Evolutionary conservation across 1,139 yeast species (phyloP).

Genomic region (Suhomyces coccinellae): DNA sequence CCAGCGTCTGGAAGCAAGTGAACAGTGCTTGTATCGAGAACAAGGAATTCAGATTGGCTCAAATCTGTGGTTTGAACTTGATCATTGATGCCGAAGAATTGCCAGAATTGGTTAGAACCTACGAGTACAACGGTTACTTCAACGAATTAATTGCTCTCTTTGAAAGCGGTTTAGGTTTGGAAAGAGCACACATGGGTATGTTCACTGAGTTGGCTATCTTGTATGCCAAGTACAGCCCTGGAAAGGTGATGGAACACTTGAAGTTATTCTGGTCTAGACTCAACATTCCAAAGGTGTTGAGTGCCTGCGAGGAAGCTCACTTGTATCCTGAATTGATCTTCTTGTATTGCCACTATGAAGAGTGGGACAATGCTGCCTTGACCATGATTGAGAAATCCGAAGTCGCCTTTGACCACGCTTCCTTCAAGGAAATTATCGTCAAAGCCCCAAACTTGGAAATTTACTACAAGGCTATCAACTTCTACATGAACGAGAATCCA

Average conservation of each 20-base stretch:
- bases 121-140: conserved; percentile 89
- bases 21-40: conserved; percentile 95
- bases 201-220: conserved; percentile 92
- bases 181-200: conserved; percentile 99
- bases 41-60: conserved; percentile 94
- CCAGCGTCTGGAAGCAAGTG: conserved; percentile 95
- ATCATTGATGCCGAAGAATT: conserved; percentile 97
- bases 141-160: conserved; percentile 87
- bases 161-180: conserved; percentile 94
- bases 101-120: conserved; percentile 82
- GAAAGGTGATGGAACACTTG: conserved; percentile 92
- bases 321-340: conserved; percentile 95
- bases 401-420: conserved; percentile 88
- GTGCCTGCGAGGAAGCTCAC: conserved; percentile 92
- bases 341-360: conserved; percentile 96
- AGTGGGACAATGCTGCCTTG: conserved; percentile 98
- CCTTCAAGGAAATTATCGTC: conserved; percentile 91
- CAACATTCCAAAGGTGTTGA: conserved; percentile 94
- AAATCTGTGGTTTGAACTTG: conserved; percentile 96
- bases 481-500: conserved; percentile 91
- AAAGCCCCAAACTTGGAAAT: conserved; percentile 96
- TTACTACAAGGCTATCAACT: conserved; percentile 94
- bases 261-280: conserved; percentile 97
- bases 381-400: conserved; percentile 97
- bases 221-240: conserved; percentile 88